These are phyloP conservation scores for Russula olivacea DNA, from an alignment of 768 basidiomycete species.

Conservation along the genomic window DNA sequence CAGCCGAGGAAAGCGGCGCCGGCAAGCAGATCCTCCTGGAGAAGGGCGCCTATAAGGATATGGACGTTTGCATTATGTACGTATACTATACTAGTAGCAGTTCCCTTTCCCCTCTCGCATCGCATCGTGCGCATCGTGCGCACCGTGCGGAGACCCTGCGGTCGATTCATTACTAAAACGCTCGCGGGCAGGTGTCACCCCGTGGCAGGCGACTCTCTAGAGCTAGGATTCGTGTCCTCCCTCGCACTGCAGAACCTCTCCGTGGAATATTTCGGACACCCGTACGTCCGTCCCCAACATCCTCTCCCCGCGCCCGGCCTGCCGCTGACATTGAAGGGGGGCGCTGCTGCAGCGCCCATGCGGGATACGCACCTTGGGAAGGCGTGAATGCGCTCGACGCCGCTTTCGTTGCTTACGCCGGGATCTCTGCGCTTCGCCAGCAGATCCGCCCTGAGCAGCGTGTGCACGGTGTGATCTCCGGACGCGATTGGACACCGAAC, in stretches of 20 bases:
- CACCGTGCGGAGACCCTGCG: too few relatives aligned
- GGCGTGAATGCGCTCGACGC: conserved; percentile 85
- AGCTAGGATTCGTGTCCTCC: conserved; percentile 47
- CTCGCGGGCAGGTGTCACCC: conserved; percentile 64
- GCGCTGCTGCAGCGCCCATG: conserved; percentile 56
- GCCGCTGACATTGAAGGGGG: neutral
- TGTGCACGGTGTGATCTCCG: conserved; percentile 70
- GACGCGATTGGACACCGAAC: conserved; percentile 63
- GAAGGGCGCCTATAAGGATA: conserved; percentile 69
- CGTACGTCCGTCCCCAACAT: conserved; percentile 38
- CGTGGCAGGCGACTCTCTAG: conserved; percentile 46
- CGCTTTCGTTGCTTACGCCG: conserved; percentile 76
- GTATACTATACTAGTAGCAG: conserved; percentile 17
- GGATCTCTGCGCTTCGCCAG: conserved; percentile 75
- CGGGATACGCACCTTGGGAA: conserved; percentile 81
- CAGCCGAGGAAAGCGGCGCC: conserved; percentile 73
- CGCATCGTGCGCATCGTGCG: neutral
- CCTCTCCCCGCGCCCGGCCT: too few relatives aligned
- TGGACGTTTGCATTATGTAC: conserved; percentile 78
- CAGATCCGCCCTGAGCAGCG: conserved; percentile 81
- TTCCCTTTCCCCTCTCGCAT: neutral
- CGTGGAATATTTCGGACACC: conserved; percentile 69
- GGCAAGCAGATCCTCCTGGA: conserved; percentile 74
- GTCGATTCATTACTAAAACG: neutral
- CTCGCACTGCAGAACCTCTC: conserved; percentile 60